A percentile compares a stretch with the other conserved stretches of the same genome.
These are phyloP conservation scores for Paramicrosporidium saccamoebae DNA, from an alignment of 371 early-diverging fungal species.

Conservation along the genomic window DNA sequence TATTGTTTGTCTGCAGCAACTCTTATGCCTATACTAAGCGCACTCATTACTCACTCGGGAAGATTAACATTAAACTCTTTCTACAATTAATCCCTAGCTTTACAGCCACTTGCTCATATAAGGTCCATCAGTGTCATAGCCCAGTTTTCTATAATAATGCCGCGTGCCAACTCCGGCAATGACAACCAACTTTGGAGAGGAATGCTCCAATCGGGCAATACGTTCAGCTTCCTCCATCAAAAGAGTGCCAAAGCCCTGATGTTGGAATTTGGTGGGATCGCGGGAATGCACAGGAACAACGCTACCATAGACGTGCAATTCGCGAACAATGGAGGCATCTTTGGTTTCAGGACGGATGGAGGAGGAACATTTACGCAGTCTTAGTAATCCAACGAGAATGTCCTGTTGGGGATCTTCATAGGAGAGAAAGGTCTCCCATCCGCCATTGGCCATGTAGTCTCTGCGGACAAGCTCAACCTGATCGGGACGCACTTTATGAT, in stretches of 20 bases:
- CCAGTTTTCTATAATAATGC: slow-evolving; percentile 93
- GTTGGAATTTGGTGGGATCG: slow-evolving; percentile 94
- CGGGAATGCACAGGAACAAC: slow-evolving; percentile 87
- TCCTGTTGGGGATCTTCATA: slow-evolving; percentile 97
- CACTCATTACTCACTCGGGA: no score
- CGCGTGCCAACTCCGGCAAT: slow-evolving; percentile 97
- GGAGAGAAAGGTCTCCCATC: slow-evolving; percentile 98
- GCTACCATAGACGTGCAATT: slow-evolving; percentile 96
- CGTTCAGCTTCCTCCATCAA: slow-evolving; percentile 98
- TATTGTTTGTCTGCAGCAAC: no score
- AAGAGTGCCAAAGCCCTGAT: slow-evolving; percentile 95
- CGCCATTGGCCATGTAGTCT: slow-evolving; percentile 95
- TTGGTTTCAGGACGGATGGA: slow-evolving; percentile 73
- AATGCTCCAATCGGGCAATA: slow-evolving; percentile 94
- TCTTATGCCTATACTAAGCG: no score
- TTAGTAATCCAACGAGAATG: slow-evolving; percentile 83
- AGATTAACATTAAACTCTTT: no score
- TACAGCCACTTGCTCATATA: slow-evolving; percentile 70
- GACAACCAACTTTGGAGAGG: slow-evolving; percentile 75
- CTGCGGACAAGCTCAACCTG: slow-evolving; percentile 89
- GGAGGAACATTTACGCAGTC: slow-evolving; percentile 78
- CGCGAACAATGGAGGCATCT: slow-evolving; percentile 65
- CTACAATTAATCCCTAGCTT: no score
- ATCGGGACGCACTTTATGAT: slow-evolving; percentile 70
- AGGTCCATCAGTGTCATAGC: slow-evolving; percentile 88